Evolutionary conservation across 257 asterid species (phyloP), one percentile per base, ranked within the genome.

Genomic region (Solanum sparsipilum): DNA sequence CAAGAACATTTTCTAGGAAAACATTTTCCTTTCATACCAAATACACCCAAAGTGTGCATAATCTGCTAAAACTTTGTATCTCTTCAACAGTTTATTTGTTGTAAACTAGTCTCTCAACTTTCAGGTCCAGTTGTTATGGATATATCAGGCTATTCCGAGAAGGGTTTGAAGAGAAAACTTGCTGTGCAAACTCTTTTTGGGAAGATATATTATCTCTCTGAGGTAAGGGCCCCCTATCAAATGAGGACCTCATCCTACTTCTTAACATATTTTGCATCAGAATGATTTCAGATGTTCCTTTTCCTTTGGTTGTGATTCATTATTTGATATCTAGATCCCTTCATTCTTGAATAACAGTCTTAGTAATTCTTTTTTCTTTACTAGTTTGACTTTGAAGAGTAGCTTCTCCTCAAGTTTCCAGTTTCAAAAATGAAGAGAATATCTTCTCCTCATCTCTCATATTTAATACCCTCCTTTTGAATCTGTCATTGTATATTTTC

Each of bases 61-160:
- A 46, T 81, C 85, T 27, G 67, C 39, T 16, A 25, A 79, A 39
- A 25, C 8, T 78, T 27, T 79, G 67, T 13, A 44, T 41, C 15
- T 41, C 63, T 39, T 31, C 36, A 39, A 25, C 84, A n/a, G 60
- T 76, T 39, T 76, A 39, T 76, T 39, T 39, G 12, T 29, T 76
- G 60, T 75, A 12, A 48, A 44, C 89, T 71, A 46, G 78, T 89
- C 79, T 32, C 31, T 88, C 90, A 87, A 90, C 92, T 86, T 95
- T 90, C 96, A 96, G 99, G 99, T 89, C 99, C 99, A 41, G 98
- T 96, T 79, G 97, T 93, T 88, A 94, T 95, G 98, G 95, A 96
- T 87, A 89, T 91, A 88, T 89, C 96, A 5, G 98, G 98, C 90
- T 96, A 95, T 90, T 92, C 98, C 87, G 96, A 94, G 88, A 96